Conservation (phyloP, 1,284 basidiomycete genomes). For the Pseudozyma pruni region DNA sequence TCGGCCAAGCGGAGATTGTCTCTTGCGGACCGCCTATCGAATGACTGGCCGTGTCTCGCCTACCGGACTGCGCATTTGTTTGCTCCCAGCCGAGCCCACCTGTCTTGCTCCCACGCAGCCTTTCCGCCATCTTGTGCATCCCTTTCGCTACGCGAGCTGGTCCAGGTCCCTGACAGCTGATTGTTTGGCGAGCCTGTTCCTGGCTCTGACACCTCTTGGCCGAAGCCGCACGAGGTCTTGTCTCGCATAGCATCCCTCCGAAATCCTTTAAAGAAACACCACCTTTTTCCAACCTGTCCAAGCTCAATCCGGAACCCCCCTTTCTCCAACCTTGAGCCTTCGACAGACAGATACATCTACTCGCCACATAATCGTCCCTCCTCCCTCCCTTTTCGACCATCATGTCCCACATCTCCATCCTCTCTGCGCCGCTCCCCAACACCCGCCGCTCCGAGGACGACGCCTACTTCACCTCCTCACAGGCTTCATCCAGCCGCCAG, state of each 20-base stretch:
- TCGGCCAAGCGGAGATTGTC: neutral
- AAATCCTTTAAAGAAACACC: constrained; percentile 19
- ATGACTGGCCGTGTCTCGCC: neutral
- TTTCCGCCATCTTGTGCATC: neutral
- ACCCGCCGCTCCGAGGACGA: constrained; percentile 19
- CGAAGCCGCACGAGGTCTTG: constrained; percentile 14
- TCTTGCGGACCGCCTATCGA: too few species aligned
- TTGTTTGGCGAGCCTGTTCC: constrained; percentile 4
- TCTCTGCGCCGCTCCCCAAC: constrained; percentile 17
- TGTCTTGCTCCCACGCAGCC: neutral
- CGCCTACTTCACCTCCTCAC: constrained; percentile 12
- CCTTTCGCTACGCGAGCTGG: neutral
- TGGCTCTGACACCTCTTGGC: constrained; percentile 21
- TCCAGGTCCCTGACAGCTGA: constrained; percentile 8
- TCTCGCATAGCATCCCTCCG: constrained; percentile 10
- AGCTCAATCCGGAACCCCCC: constrained; percentile 24
- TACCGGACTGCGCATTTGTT: neutral
- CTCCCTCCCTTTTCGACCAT: constrained; percentile 11
- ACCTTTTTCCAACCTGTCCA: neutral
- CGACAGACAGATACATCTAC: neutral
- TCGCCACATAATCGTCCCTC: neutral
- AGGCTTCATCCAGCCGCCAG: constrained; percentile 16
- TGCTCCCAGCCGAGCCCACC: neutral
- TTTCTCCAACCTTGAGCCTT: neutral
- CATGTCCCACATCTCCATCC: constrained; percentile 38